Base-by-base conservation (phyloP, 2,329 filamentous ascomycete species). In the Cryphonectria carpinicola region DNA sequence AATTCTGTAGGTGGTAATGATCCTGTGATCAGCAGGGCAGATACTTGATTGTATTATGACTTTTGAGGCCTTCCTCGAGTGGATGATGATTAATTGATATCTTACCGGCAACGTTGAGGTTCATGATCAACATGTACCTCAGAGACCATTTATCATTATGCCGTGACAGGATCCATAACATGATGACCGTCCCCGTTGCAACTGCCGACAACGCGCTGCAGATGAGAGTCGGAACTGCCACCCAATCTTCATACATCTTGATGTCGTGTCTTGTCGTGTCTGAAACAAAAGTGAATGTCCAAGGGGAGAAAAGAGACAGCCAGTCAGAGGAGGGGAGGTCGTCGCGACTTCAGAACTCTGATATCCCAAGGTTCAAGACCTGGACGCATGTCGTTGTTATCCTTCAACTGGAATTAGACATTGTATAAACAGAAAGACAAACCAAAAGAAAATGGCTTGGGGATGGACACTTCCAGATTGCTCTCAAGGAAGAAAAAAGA, bases 101-200 rank as follows among this genome's bases (percentile, higher is more conserved):
- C 69, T 65, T 61, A 71, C 69, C 69, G 25, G 69, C 69, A 7
- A 71, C 35, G 0, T 66, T 71, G 61, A 71, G 37, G 39, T 71
- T 71, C 66, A 71, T 71, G 19, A 71, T 67, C 49, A 71, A 61
- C 58, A 64, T 60, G 32, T 71, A 68, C 56, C 69, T 66, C 19
- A 71, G 68, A 6, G 66, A 71, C 37, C 67, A 67, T 54, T 71
- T 71, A 2, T 71, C 66, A 3, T 71, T 62, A 25, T 71, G 49
- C 11, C 69, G 60, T 17, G 69, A 62, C n/a, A 65, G 56, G 1
- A 54, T 39, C 69, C 69, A 71, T 41, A 71, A 28, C 66, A 71
- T n/a, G 32, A 68, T 68, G 14, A 71, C 69, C 61, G 43, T 52
- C 25, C 69, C 69, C n/a, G 69, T 71, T 28, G 69, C 69, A 68